Percentiles rank a stretch among this genome's conserved stretches.
Conservation (phyloP, 192 early-diverging fungal species). For the Backusella circina region DNA sequence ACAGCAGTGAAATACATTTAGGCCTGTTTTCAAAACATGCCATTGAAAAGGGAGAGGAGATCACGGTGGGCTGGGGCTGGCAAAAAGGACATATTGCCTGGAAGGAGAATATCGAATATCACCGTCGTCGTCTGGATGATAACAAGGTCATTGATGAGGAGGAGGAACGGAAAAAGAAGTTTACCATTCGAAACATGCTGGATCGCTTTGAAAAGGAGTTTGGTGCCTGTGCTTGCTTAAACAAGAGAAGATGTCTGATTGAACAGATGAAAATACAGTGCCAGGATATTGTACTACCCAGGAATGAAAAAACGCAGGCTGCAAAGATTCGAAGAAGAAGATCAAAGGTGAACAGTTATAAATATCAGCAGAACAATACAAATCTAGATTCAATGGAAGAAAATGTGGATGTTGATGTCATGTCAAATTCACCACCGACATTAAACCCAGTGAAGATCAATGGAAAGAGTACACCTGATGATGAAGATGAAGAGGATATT, state of each 20-base stretch:
- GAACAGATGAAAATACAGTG: slow-evolving; percentile 36
- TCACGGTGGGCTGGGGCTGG: slow-evolving; percentile 75
- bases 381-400: slow-evolving; percentile 6
- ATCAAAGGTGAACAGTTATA: not conserved
- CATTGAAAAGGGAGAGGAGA: slow-evolving; percentile 60
- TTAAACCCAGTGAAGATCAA: not conserved
- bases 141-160: slow-evolving; percentile 24
- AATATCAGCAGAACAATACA: not conserved
- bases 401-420: slow-evolving; percentile 22
- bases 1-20: slow-evolving; percentile 51
- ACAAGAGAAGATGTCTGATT: slow-evolving; percentile 37
- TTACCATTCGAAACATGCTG: slow-evolving; percentile 29
- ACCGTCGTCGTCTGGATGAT: slow-evolving; percentile 13
- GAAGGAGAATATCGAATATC: slow-evolving; percentile 17
- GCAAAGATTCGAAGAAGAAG: not conserved
- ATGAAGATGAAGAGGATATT: slow-evolving; percentile 18
- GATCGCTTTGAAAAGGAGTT: slow-evolving; percentile 34
- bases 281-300: not conserved
- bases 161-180: slow-evolving; percentile 16
- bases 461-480: not conserved
- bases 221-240: slow-evolving; percentile 45
- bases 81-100: slow-evolving; percentile 44
- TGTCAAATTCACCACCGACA: slow-evolving; percentile 18
- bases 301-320: not conserved
- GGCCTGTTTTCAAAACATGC: slow-evolving; percentile 60